Conservation (phyloP, 192 early-diverging fungal genomes). For the Coemansia sp. region DNA sequence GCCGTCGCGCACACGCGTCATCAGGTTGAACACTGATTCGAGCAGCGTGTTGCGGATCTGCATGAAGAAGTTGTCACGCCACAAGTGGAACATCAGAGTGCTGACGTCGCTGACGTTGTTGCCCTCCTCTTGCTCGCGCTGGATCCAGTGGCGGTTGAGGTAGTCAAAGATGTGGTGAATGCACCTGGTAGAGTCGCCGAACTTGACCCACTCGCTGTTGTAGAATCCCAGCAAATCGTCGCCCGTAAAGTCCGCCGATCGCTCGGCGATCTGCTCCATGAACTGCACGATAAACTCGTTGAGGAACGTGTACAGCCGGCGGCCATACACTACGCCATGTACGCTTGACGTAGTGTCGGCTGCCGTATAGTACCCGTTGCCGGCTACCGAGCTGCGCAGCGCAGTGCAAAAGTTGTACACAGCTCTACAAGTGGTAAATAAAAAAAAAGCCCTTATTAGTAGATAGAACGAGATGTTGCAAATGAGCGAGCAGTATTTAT, state of each 20-base stretch:
- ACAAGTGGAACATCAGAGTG: constrained; percentile 73
- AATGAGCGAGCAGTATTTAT: not conserved
- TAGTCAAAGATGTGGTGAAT: constrained; percentile 93
- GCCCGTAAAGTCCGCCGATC: constrained; percentile 69
- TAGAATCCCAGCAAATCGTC: constrained; percentile 86
- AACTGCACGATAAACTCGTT: constrained; percentile 60
- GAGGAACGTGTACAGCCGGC: constrained; percentile 65
- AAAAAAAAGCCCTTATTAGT: not conserved
- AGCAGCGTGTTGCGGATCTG: constrained; percentile 48
- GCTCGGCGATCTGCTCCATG: constrained; percentile 54
- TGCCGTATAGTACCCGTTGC: constrained; percentile 26
- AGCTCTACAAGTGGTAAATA: constrained; percentile 24
- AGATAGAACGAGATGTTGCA: not conserved
- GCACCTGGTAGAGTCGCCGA: constrained; percentile 78
- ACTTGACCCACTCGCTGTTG: constrained; percentile 86
- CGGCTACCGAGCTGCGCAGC: constrained; percentile 29
- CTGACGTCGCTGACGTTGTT: constrained; percentile 88
- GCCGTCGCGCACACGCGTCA: constrained; percentile 82
- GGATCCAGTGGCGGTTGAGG: constrained; percentile 97
- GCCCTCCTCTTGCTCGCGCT: constrained; percentile 93
- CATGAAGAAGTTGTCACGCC: constrained; percentile 74
- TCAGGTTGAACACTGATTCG: constrained; percentile 59
- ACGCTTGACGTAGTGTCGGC: constrained; percentile 53
- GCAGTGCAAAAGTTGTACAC: constrained; percentile 59
- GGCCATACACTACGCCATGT: constrained; percentile 55